A percentile compares a stretch with the other conserved stretches of the same genome.
Evolutionary conservation across 1,284 basidiomycete genomes (phyloP).

Genomic region (Cryptococcus amylolentus): DNA sequence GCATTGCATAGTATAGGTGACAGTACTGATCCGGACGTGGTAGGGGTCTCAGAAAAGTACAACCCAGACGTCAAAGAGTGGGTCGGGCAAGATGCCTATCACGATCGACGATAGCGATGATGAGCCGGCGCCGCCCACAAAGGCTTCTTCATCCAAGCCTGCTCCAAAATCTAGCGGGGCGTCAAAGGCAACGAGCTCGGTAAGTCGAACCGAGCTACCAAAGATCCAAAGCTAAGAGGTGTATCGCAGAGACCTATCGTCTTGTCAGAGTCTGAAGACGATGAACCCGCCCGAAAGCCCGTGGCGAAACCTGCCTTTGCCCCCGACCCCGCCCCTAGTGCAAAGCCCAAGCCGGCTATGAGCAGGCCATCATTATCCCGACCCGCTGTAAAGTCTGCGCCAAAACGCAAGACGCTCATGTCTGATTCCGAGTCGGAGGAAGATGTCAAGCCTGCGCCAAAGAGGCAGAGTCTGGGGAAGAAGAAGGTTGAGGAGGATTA

Average conservation of each 20-base stretch:
- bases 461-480: constrained; percentile 29
- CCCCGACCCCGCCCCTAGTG: background rate
- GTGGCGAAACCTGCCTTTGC: constrained; percentile 9
- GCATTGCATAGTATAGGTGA: background rate
- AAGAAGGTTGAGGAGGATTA: background rate
- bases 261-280: constrained; percentile 12
- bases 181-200: constrained; percentile 37
- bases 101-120: constrained; percentile 37
- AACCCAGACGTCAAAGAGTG: constrained; percentile 5
- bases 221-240: background rate
- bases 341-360: background rate
- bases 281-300: constrained; percentile 1
- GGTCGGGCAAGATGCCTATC: constrained; percentile 34
- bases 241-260: constrained; percentile 9
- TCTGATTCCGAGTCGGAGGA: constrained; percentile 17
- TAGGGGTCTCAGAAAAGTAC: background rate
- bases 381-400: constrained; percentile 3
- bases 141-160: constrained; percentile 16
- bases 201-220: constrained; percentile 5
- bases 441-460: constrained; percentile 39
- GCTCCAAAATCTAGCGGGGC: constrained; percentile 8
- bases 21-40: background rate
- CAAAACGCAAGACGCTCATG: constrained; percentile 19
- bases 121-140: constrained; percentile 19
- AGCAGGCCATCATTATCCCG: too few relatives aligned